phyloP scores from a whole-genome alignment of 2,329 filamentous ascomycete genomes.

The Pseudodiploospora longispora region DNA sequence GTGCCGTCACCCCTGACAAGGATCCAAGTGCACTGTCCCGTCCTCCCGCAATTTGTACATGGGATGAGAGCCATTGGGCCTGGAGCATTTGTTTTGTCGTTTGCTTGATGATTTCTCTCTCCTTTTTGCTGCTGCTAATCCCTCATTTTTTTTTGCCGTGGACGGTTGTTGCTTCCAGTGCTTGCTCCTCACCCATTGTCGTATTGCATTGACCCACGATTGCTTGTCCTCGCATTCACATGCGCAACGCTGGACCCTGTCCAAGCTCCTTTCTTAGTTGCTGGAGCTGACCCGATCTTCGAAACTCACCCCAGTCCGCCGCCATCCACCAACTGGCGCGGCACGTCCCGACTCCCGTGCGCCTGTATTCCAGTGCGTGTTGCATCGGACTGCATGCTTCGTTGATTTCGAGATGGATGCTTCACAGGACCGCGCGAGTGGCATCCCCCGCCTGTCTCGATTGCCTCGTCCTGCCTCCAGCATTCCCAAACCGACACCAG shows the following conservation, averaged over 20 bases:
- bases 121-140: too few species aligned
- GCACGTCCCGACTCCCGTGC: too few species aligned
- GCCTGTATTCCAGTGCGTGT: background rate
- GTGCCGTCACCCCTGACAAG: slow-evolving; percentile 7
- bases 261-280: slow-evolving; percentile 2
- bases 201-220: background rate
- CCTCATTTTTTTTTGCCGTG: too few species aligned
- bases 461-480: slow-evolving; percentile 26
- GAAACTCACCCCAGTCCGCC: slow-evolving; percentile 7
- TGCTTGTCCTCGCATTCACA: slow-evolving; percentile 1
- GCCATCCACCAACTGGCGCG: too few species aligned
- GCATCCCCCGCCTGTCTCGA: slow-evolving; percentile 30
- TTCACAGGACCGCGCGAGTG: slow-evolving; percentile 27
- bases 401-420: slow-evolving; percentile 20
- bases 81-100: background rate
- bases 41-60: background rate
- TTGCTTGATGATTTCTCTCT: background rate
- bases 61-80: background rate
- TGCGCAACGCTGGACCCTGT: background rate
- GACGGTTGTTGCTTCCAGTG: too few species aligned
- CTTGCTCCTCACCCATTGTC: too few species aligned
- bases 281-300: slow-evolving; percentile 1
- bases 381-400: background rate
- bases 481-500: slow-evolving; percentile 22
- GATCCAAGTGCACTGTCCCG: background rate